Evolutionary conservation across 1,284 basidiomycete genomes (phyloP), one percentile per base, ranked within the genome.

Genomic region (Heterobasidion annosum): DNA sequence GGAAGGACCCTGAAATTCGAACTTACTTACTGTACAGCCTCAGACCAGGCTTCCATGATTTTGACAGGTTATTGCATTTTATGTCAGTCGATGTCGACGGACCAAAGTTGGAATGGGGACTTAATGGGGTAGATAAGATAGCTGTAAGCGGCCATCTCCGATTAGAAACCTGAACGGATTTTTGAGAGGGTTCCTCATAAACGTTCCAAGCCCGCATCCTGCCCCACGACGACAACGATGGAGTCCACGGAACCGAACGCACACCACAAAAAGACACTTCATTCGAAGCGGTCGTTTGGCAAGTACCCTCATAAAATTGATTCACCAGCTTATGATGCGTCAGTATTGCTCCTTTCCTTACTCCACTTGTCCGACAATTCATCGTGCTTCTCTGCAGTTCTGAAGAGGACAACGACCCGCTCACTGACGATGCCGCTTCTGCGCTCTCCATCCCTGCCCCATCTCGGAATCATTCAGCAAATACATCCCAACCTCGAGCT

Each of bases 381-480:
- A 25, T 25, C 25, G 25, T 25, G 25, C 47, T 33, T 34, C 8
- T 35, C 12, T 48, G 40, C 50, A 61, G 59, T 62, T 88, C 85
- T 6, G 87, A 88, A 63, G 87, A 90, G 69, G 87, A 90, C 75
- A 90, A 90, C 66, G 87, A 89, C 66, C 85, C 86, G 8, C 70
- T 87, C 61, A 88, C 85, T 9, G 87, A 89, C 72, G 86, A 88
- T 63, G 81, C 71, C 40, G 77, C 73, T 34, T 82, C 83, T 32
- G 69, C 75, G 51, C 65, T 80, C 53, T 77, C 78, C 13, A 61
- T 77, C 45, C 57, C 67, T 61, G 52, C 60, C 54, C 56, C 60
- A 62, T 67, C 59, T 51, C 62, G 45, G 18, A 10, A 56, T 62
- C 64, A 61, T 54, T 64, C 61, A 46, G 45, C 65, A 66, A 54